A percentile compares a stretch with the other conserved stretches of the same genome.
Conservation (phyloP, 2,329 filamentous ascomycete species). For the Apiospora rasikravindrae region DNA sequence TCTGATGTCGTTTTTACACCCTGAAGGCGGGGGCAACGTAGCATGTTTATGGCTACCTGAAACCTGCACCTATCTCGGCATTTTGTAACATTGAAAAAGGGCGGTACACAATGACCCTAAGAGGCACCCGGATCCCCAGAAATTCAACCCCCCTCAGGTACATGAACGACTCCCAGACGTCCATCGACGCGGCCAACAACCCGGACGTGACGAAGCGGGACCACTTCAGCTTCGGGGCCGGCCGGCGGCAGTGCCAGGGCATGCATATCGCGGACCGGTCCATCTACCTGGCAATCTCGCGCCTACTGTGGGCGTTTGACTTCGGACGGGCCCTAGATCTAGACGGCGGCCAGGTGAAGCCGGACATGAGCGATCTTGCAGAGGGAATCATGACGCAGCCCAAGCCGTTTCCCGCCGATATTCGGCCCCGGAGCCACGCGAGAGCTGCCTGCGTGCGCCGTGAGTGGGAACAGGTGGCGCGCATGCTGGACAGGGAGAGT, state of each 20-base stretch:
- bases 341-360: slow-evolving; percentile 20
- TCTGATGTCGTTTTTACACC: neutral
- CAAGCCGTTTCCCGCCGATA: slow-evolving; percentile 24
- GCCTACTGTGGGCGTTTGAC: slow-evolving; percentile 53
- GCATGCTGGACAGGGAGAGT: slow-evolving; percentile 32
- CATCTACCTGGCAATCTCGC: slow-evolving; percentile 52
- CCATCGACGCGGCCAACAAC: slow-evolving; percentile 37
- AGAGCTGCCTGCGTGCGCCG: slow-evolving; percentile 20
- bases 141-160: slow-evolving; percentile 46
- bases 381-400: slow-evolving; percentile 24
- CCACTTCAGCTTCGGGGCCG: slow-evolving; percentile 60
- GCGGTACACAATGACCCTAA: slow-evolving; percentile 50
- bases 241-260: slow-evolving; percentile 61
- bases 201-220: slow-evolving; percentile 50
- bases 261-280: slow-evolving; percentile 58
- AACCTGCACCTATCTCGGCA: no score
- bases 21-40: no score
- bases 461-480: slow-evolving; percentile 28
- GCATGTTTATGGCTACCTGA: no score
- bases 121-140: slow-evolving; percentile 43
- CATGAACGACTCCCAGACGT: slow-evolving; percentile 27
- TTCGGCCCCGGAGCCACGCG: slow-evolving; percentile 23
- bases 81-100: slow-evolving; percentile 32
- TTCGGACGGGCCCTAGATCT: slow-evolving; percentile 28
- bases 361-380: slow-evolving; percentile 21